Base-by-base conservation (phyloP, 2,329 filamentous ascomycete species). In the Ampelomyces quisqualis region DNA sequence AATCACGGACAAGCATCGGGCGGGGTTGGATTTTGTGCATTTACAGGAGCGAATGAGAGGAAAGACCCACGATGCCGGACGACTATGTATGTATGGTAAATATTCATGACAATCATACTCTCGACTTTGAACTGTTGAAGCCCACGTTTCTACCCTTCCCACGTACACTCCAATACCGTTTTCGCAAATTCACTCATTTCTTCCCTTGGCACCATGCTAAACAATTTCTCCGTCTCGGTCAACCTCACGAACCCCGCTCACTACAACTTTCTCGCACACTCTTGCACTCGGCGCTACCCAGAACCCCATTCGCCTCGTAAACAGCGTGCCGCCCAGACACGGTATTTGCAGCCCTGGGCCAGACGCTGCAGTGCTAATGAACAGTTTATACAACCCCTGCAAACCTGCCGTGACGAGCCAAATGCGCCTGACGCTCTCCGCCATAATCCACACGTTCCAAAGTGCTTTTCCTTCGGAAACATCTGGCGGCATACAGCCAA, bases 371-470 rank as follows among this genome's bases (percentile, higher is more conserved):
- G 11, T n/a, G 1, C 6, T 30, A 2, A 13, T 14, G 23, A 22
- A 34, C 21, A 28, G n/a, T 14, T 34, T 34, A 23, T 43, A 43
- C 15, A 43, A 21, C 5, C 28, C 34, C 13, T 29, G 29, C 3
- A 35, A 9, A 7, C 31, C 26, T 3, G 38, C 18, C 19, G 20
- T 21, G 3, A 41, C 9, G n/a, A 41, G 38, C 38, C 38, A 41
- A 10, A 30, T 26, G 5, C 38, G 24, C 5, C 38, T 31, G 7
- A 34, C 33, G n/a, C 22, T 29, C 15, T 41, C 38, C 8, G 32
- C 31, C 10, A 41, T 23, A n/a, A 41, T 31, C 32, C 32, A 41
- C 5, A 32, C 23, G 19, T 30, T 26, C 38, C 38, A 41, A 13
- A 41, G 38, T 7, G 22, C 20, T 10, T 41, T 35, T 13, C n/a